Evolutionary conservation across 164 flowering plant species (phyloP), one percentile per base, ranked within the genome.

Genomic region (Berberis vulgaris): DNA sequence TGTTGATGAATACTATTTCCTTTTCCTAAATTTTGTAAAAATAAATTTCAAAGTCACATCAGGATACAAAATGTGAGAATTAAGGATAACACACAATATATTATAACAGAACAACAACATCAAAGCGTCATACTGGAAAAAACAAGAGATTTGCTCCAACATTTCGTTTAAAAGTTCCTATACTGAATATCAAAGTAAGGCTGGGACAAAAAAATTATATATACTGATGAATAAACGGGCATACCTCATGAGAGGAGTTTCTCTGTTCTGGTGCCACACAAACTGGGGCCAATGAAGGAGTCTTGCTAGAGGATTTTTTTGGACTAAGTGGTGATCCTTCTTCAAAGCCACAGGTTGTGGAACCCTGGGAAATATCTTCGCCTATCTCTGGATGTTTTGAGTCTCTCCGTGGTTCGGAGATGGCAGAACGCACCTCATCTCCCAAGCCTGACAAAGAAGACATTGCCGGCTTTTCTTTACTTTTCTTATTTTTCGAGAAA

Each of bases 401-500:
- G 54, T 66, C 67, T 6, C 61, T 73, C 10, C 70, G 65, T 11
- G 68, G 56, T 54, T 71, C 77, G 60, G 72, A 65, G 46, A 59
- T 43, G 26, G 72, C 63, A 64, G 66, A 62, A 13, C 66, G 72
- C 52, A 57, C 63, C 47, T 62, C 77, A 52, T 69, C 67, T 47
- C 47, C 73, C 67, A 58, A 64, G 57, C 74, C 63, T n/a, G 40
- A 54, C 8, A 10, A 50, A 39, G 65, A 63, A 64, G 74, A 67
- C 68, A 63, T 49, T 54, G 54, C 42, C 45, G 82, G 70, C 64
- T 78, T 84, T 59, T 83, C 89, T 72, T 86, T 88, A 61, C 63
- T 80, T 57, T 81, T 94, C 69, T 86, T 91, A 68, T 63, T 89
- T 81, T 81, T 84, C 6, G 91, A 81, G 76, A 85, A 94, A 79